These are phyloP conservation scores for Didymella segeticola DNA, from an alignment of 2,329 filamentous ascomycete genomes.

Conservation along the genomic window DNA sequence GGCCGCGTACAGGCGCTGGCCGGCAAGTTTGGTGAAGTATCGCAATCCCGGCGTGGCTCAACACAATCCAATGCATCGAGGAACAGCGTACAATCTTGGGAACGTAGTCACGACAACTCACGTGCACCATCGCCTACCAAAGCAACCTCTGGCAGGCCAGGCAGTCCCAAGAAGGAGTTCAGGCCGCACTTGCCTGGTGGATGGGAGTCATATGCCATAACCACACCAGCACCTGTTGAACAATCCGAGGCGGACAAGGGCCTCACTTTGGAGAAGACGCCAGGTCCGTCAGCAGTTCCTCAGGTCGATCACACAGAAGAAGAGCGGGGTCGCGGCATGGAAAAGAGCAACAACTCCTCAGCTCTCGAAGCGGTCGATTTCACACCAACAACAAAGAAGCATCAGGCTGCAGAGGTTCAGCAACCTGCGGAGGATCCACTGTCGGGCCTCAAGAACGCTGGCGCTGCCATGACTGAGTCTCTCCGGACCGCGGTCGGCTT, in stretches of 20 bases:
- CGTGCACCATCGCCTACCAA: conserved; percentile 43
- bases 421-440: conserved; percentile 44
- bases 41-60: conserved; percentile 55
- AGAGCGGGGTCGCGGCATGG: conserved; percentile 33
- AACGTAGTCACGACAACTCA: conserved; percentile 48
- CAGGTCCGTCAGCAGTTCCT: conserved; percentile 29
- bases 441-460: conserved; percentile 54
- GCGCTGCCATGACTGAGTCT: conserved; percentile 56
- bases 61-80: conserved; percentile 52
- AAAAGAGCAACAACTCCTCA: conserved; percentile 11
- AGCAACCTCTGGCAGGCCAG: conserved; percentile 42
- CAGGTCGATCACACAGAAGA: conserved; percentile 33
- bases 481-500: conserved; percentile 50
- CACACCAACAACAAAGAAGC: conserved; percentile 48
- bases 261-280: conserved; percentile 19
- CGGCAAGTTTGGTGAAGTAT: conserved; percentile 57
- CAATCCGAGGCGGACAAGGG: conserved; percentile 38
- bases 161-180: conserved; percentile 50
- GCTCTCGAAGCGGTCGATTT: conserved; percentile 41
- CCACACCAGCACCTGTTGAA: conserved; percentile 43
- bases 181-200: conserved; percentile 60
- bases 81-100: conserved; percentile 50
- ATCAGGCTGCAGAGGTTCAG: conserved; percentile 30
- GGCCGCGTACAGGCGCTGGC: conserved; percentile 60
- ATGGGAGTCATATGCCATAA: conserved; percentile 60